Conservation (phyloP, 2,329 filamentous ascomycete species). For the Colletotrichum lindemuthianum region DNA sequence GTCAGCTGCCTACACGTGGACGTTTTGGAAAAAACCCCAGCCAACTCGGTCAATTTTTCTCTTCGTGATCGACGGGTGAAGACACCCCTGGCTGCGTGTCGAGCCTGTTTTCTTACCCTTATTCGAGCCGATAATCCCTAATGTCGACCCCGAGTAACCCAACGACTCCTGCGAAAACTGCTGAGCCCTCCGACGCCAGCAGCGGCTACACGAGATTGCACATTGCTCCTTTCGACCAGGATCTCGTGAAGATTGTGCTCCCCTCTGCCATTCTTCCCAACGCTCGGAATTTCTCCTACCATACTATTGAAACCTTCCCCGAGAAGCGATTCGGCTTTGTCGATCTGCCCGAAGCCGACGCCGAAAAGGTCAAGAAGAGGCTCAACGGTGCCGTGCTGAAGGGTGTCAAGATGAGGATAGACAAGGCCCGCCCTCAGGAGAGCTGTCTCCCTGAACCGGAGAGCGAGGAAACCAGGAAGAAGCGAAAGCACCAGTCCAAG, state of each 20-base stretch:
- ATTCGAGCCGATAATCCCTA: slow-evolving; percentile 20
- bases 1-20: neutral
- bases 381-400: slow-evolving; percentile 87
- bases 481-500: slow-evolving; percentile 54
- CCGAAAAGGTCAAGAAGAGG: slow-evolving; percentile 91
- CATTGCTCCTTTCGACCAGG: slow-evolving; percentile 84
- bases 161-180: slow-evolving; percentile 5
- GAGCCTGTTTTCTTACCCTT: neutral
- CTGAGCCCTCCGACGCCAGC: slow-evolving; percentile 29
- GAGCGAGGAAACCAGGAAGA: slow-evolving; percentile 48
- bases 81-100: slow-evolving; percentile 16
- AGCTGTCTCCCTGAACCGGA: slow-evolving; percentile 50
- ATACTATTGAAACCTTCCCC: slow-evolving; percentile 85
- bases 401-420: slow-evolving; percentile 85
- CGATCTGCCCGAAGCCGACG: slow-evolving; percentile 82
- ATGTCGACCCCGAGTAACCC: slow-evolving; percentile 20
- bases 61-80: slow-evolving; percentile 23
- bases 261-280: slow-evolving; percentile 71
- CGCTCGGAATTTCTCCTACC: slow-evolving; percentile 88
- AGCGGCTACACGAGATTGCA: slow-evolving; percentile 72
- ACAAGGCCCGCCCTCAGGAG: slow-evolving; percentile 78
- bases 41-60: neutral
- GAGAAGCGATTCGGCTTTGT: slow-evolving; percentile 92
- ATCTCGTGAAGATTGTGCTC: slow-evolving; percentile 77
- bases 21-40: too few species aligned